Base-by-base conservation (phyloP, 768 basidiomycete species). In the Dioszegia aurantiaca region DNA sequence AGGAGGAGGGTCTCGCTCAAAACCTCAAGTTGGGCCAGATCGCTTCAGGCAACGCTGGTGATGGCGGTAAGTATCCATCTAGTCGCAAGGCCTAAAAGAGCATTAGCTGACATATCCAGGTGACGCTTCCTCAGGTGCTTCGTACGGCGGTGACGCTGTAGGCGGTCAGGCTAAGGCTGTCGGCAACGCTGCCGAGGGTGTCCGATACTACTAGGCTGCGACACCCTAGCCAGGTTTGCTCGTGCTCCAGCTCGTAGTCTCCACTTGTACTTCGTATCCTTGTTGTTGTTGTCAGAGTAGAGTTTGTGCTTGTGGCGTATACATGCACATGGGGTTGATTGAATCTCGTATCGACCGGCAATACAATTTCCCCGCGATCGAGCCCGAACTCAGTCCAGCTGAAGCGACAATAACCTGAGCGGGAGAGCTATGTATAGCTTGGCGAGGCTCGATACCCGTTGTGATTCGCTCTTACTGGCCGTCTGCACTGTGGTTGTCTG, bases 31-130 rank as follows among this genome's bases (percentile, higher is more conserved):
- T 59, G 19, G 48, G 60, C 10, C 60, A 64, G 42, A 56, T 65
- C 31, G 65, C 56, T 27, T 43, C 43, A 39, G 60, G 55, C 41
- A 70, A 70, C 39, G 68, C 65, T 5, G 68, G 68, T 51, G 56
- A 63, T 48, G 68, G 68, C 21, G 68, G 68, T 64, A n/a, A 55
- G 64, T 59, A 12, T n/a, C 33, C 43, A 14, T 28, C 6, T 3
- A 4, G 6, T 45, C 56, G n/a, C n/a, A 31, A 17, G 33, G 33
- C 14, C 8, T 8, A 28, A 12, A 41, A 48, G 28, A 27, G 12
- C 37, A 23, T 4, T 11, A 55, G n/a, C 30, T 27, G 39, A 19
- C 39, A 14, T 27, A 11, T 45, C n/a, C n/a, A n/a, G n/a, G n/a
- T n/a, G n/a, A 33, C 33, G 33, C 6, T 33, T 14, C 33, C 33